Conservation (phyloP, 352 stramenopile genomes). For the Halophytophthora polymorphica region DNA sequence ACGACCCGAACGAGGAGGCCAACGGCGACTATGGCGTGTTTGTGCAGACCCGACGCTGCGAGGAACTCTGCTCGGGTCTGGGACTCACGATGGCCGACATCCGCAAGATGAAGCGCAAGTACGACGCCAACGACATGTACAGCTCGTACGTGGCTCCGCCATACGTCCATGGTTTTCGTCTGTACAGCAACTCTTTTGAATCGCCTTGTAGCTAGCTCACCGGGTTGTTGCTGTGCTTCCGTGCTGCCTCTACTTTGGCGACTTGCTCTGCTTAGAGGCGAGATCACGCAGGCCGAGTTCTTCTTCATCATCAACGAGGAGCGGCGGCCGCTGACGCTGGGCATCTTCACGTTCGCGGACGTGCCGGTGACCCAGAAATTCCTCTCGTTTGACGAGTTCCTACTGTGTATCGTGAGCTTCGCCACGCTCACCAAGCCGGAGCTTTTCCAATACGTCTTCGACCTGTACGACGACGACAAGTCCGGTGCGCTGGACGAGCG, state of each 20-base stretch:
- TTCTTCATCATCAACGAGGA: slow-evolving; percentile 74
- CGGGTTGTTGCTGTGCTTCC: not conserved
- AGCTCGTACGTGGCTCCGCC: slow-evolving; percentile 40
- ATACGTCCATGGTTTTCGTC: not conserved
- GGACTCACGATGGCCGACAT: slow-evolving; percentile 53
- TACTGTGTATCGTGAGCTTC: slow-evolving; percentile 56
- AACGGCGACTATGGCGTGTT: slow-evolving; percentile 49
- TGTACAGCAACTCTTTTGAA: not conserved
- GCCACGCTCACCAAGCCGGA: slow-evolving; percentile 59
- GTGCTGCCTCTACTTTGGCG: too few species aligned
- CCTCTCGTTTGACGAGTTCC: slow-evolving; percentile 64
- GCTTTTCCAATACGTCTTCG: slow-evolving; percentile 68
- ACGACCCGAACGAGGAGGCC: slow-evolving; percentile 21
- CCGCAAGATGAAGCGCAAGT: slow-evolving; percentile 67
- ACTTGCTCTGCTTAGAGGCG: slow-evolving; percentile 30
- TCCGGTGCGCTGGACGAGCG: slow-evolving; percentile 55
- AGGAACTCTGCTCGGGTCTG: slow-evolving; percentile 46
- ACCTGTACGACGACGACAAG: slow-evolving; percentile 63
- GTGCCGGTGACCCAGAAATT: slow-evolving; percentile 45
- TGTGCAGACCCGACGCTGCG: slow-evolving; percentile 50
- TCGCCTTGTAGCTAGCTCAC: not conserved
- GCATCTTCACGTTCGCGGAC: slow-evolving; percentile 45
- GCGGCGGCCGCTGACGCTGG: slow-evolving; percentile 43
- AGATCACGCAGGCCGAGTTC: slow-evolving; percentile 73
- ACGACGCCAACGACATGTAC: slow-evolving; percentile 75